A percentile compares a stretch with the other conserved stretches of the same genome.
Conservation (phyloP, 805 yeast species). For the Ogataea nonfermentans region DNA sequence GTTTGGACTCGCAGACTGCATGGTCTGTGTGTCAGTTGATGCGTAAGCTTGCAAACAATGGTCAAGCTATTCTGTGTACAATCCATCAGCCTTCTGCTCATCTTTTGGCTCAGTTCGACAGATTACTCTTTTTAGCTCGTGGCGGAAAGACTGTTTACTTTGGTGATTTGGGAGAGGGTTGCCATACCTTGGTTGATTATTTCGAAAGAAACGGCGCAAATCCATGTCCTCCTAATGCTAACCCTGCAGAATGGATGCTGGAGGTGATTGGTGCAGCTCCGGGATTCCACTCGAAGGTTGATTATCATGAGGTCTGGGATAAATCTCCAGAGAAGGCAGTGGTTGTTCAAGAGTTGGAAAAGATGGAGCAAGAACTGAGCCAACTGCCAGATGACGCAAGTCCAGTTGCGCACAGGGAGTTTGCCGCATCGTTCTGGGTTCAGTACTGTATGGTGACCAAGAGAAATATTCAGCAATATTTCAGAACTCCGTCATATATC, state of each 20-base stretch:
- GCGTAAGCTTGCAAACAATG: constrained; percentile 45
- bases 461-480: constrained; percentile 55
- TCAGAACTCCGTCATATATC: constrained; percentile 59
- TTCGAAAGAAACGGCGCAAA: constrained; percentile 64
- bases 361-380: constrained; percentile 51
- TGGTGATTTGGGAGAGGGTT: constrained; percentile 63
- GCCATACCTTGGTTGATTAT: constrained; percentile 51
- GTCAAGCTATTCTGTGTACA: constrained; percentile 59
- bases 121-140: constrained; percentile 58
- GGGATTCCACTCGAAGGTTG: constrained; percentile 64
- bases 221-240: constrained; percentile 62
- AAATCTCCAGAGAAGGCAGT: constrained; percentile 57
- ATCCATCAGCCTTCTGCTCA: constrained; percentile 84
- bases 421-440: constrained; percentile 40
- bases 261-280: constrained; percentile 79
- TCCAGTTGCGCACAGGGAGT: constrained; percentile 37
- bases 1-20: constrained; percentile 56
- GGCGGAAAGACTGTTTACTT: constrained; percentile 74
- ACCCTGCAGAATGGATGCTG: constrained; percentile 90
- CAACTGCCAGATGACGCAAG: constrained; percentile 34
- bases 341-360: constrained; percentile 56
- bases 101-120: constrained; percentile 69
- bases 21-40: constrained; percentile 52
- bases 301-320: constrained; percentile 71
- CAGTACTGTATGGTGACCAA: constrained; percentile 43